Conservation (phyloP, 441 rosid species). For the Gossypium schwendimanii region DNA sequence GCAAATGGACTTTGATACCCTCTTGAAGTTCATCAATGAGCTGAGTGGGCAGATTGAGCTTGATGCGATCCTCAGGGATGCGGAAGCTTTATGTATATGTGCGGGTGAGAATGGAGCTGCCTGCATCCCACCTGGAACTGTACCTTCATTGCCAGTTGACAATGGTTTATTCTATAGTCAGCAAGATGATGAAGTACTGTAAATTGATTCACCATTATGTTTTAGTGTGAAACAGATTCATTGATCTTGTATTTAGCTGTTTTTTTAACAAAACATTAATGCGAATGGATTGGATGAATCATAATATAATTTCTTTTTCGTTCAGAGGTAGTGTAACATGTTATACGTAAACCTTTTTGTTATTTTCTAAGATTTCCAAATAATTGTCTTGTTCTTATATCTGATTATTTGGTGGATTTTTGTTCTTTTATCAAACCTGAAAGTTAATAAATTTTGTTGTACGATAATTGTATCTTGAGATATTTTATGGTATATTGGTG, state of each 20-base stretch:
- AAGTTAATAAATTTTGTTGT: too few relatives aligned
- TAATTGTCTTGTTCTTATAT: neutral
- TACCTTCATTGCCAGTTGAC: constrained; percentile 73
- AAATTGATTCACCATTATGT: neutral
- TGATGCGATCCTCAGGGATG: constrained; percentile 68
- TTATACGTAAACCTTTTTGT: neutral
- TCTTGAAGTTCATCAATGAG: constrained; percentile 90
- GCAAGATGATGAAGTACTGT: constrained; percentile 74
- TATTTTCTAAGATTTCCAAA: neutral
- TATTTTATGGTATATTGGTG: too few relatives aligned
- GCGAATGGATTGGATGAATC: neutral
- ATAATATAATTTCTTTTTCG: neutral
- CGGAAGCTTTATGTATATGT: constrained; percentile 86
- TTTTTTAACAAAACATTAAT: neutral
- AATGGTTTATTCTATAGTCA: constrained; percentile 47
- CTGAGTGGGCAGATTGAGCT: constrained; percentile 78
- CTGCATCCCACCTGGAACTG: constrained; percentile 88
- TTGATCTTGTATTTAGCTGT: neutral
- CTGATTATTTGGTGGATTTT: neutral
- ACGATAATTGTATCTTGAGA: too few relatives aligned
- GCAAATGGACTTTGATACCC: constrained; percentile 94
- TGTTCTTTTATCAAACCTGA: neutral
- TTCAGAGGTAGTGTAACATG: neutral
- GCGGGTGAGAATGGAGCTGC: constrained; percentile 96
- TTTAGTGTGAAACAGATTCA: neutral